Evolutionary conservation across 345 rosid genomes (phyloP).

Genomic region (Clarkia xantiana): DNA sequence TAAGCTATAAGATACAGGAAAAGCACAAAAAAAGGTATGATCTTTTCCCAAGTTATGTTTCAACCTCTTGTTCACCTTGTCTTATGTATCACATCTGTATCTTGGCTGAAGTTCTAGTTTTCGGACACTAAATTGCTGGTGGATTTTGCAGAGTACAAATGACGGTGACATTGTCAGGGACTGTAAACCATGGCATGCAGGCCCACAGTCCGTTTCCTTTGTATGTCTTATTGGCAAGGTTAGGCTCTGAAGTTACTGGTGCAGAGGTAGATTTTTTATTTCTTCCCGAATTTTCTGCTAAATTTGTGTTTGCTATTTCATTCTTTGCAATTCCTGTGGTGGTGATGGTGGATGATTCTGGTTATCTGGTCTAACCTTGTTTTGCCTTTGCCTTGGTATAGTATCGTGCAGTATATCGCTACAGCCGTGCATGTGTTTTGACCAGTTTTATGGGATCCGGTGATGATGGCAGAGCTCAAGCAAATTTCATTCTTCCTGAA

Average conservation of each 20-base stretch:
- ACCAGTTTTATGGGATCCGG: conserved; percentile 58
- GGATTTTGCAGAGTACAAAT: conserved; percentile 54
- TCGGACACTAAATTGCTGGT: background rate
- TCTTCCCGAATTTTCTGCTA: background rate
- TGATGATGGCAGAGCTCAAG: conserved; percentile 56
- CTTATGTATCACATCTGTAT: too few relatives aligned
- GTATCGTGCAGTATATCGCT: conserved; percentile 85
- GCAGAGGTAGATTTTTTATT: conserved; percentile 40
- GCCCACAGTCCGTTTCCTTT: conserved; percentile 54
- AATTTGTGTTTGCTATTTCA: background rate
- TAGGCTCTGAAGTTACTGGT: conserved; percentile 34
- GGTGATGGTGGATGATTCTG: background rate
- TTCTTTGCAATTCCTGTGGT: background rate
- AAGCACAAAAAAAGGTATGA: conserved; percentile 64
- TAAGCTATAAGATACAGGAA: conserved; percentile 75
- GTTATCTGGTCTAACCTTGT: conserved; percentile 13
- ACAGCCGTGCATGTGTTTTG: conserved; percentile 65
- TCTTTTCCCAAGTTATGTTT: background rate
- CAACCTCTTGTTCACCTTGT: too few relatives aligned
- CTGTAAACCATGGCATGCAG: conserved; percentile 37
- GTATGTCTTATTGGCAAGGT: conserved; percentile 69
- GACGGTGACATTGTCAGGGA: conserved; percentile 40
- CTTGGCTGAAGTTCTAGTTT: background rate
- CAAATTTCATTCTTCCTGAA: conserved; percentile 74
- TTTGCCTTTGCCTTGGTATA: conserved; percentile 23